Evolutionary conservation across 306 rosid genomes (phyloP).

Genomic region (Rosa lucieae): DNA sequence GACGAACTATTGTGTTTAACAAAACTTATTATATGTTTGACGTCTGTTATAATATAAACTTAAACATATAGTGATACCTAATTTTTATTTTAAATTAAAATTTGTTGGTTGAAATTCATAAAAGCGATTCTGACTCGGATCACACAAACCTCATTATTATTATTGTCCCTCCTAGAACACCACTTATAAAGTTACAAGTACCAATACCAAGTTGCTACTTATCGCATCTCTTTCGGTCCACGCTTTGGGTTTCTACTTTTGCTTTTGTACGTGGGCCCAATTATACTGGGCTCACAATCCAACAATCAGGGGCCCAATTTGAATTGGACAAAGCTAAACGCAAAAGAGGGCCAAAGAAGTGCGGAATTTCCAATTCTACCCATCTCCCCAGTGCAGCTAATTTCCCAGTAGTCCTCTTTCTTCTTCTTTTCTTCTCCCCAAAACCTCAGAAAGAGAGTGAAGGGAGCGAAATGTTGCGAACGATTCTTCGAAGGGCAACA

Average conservation of each 20-base stretch:
- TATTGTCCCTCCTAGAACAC: not conserved
- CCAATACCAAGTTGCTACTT: not conserved
- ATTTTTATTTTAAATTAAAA: not conserved
- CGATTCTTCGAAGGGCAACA: constrained; percentile 43
- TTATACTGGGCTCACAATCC: not conserved
- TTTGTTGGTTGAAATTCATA: not conserved
- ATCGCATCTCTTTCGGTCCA: not conserved
- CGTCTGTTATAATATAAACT: not conserved
- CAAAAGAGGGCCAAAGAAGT: not conserved
- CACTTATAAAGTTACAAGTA: not conserved
- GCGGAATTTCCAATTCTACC: not conserved
- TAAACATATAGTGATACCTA: not conserved
- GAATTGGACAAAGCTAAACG: not conserved
- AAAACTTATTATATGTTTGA: not conserved
- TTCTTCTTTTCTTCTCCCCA: not conserved
- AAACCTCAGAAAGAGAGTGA: constrained; percentile 23
- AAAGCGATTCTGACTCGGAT: not conserved
- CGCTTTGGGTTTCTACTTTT: not conserved
- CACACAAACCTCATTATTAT: not conserved
- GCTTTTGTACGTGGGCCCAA: not conserved
- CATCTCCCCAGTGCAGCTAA: not conserved
- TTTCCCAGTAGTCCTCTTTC: not conserved
- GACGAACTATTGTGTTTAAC: not conserved
- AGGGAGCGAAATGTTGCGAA: constrained; percentile 52
- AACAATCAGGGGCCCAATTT: not conserved